A percentile compares a stretch with the other conserved stretches of the same genome.
Conservation (phyloP, 2,329 filamentous ascomycete genomes). For the Akanthomyces lecanii region DNA sequence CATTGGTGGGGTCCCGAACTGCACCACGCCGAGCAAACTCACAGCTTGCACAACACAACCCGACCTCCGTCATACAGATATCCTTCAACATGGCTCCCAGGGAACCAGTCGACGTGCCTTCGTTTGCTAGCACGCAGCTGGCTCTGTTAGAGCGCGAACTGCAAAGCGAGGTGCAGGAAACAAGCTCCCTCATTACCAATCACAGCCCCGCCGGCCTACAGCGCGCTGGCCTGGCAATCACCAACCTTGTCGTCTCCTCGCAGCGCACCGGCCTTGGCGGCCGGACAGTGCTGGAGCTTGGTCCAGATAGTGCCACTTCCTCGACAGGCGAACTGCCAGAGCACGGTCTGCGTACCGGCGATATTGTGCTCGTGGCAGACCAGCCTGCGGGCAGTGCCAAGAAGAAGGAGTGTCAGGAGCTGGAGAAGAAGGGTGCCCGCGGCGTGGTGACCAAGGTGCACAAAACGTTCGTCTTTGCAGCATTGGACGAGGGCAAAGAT, state of each 20-base stretch:
- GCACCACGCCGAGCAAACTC: neutral
- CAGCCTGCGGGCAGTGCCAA: conserved; percentile 68
- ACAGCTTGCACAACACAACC: neutral
- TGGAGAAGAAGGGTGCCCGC: conserved; percentile 62
- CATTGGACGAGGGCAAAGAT: conserved; percentile 62
- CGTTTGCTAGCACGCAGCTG: conserved; percentile 69
- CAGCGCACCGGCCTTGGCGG: conserved; percentile 88
- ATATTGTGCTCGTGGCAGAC: conserved; percentile 72
- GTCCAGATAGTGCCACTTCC: conserved; percentile 65
- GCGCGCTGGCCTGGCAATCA: conserved; percentile 72
- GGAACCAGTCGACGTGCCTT: conserved; percentile 54
- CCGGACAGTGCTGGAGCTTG: conserved; percentile 81
- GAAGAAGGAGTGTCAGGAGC: conserved; percentile 67
- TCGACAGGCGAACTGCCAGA: conserved; percentile 56
- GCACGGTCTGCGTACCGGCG: conserved; percentile 71
- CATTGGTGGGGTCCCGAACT: conserved; percentile 16
- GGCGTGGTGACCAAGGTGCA: conserved; percentile 67
- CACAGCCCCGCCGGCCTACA: conserved; percentile 67
- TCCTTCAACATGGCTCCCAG: conserved; percentile 33
- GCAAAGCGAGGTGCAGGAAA: conserved; percentile 67
- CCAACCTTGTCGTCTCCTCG: conserved; percentile 68
- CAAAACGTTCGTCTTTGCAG: conserved; percentile 57
- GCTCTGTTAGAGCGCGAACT: conserved; percentile 67
- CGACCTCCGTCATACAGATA: conserved; percentile 3
- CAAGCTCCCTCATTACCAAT: conserved; percentile 60